phyloP scores from a whole-genome alignment of 2,329 filamentous ascomycete species.

The Colletotrichum sojae region DNA sequence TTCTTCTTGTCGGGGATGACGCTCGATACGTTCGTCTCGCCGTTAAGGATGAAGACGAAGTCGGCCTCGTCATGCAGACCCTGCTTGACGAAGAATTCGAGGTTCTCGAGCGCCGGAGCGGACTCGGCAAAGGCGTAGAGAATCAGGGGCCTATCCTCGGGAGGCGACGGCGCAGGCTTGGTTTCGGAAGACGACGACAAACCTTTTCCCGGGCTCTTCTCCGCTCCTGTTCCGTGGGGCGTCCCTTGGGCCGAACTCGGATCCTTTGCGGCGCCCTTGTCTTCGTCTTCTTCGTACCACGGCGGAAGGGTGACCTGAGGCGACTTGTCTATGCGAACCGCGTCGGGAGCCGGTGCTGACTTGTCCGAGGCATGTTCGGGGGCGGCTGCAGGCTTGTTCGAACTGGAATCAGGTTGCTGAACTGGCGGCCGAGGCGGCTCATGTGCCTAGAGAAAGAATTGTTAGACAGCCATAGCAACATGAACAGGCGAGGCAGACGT shows the following conservation, averaged over 20 bases:
- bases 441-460: neutral
- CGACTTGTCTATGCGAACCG: neutral
- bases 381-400: neutral
- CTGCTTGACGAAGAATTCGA: slow-evolving; percentile 53
- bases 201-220: neutral
- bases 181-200: neutral
- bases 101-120: slow-evolving; percentile 49
- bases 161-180: neutral
- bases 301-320: slow-evolving; percentile 18
- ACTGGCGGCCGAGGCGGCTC: slow-evolving; percentile 1
- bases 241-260: neutral
- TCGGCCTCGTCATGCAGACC: slow-evolving; percentile 54
- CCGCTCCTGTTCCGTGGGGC: neutral
- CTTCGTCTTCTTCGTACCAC: slow-evolving; percentile 23
- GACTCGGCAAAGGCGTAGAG: slow-evolving; percentile 55
- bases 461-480: neutral
- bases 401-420: neutral
- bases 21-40: slow-evolving; percentile 46
- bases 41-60: slow-evolving; percentile 58
- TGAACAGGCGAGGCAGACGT: neutral
- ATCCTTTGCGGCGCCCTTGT: neutral
- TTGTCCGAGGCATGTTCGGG: neutral
- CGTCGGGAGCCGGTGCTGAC: slow-evolving; percentile 7
- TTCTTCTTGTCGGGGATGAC: slow-evolving; percentile 50
- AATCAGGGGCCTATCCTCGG: slow-evolving; percentile 46